Percentiles rank a stretch among this genome's conserved stretches.
Conservation (phyloP, 306 rosid species). For the Quercus cerris region DNA sequence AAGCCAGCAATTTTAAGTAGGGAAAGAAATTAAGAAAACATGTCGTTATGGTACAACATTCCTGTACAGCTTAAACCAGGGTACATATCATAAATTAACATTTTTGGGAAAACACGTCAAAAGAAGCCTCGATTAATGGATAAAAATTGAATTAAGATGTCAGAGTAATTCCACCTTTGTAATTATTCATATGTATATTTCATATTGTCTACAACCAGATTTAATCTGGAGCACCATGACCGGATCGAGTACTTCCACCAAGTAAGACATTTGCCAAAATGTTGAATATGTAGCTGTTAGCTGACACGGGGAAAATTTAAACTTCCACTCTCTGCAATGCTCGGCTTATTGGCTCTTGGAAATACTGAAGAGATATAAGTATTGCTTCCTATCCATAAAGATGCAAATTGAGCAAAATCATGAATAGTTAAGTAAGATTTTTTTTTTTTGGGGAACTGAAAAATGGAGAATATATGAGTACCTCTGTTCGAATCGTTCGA, state of each 20-base stretch:
- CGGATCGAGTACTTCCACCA: neutral
- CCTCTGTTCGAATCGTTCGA: slow-evolving; percentile 98
- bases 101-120: neutral
- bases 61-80: neutral
- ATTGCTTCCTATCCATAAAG: slow-evolving; percentile 72
- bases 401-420: slow-evolving; percentile 12
- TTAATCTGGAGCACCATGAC: neutral
- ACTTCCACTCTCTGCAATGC: slow-evolving; percentile 44
- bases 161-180: neutral
- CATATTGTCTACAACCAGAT: neutral
- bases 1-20: neutral
- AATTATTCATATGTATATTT: neutral
- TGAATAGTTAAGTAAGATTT: neutral
- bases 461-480: slow-evolving; percentile 18
- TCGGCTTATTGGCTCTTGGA: slow-evolving; percentile 79
- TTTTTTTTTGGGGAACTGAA: neutral
- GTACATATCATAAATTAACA: neutral
- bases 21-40: neutral
- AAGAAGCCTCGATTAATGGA: neutral
- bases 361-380: slow-evolving; percentile 85
- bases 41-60: neutral
- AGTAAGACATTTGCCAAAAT: neutral
- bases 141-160: neutral
- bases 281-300: neutral
- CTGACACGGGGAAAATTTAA: slow-evolving; percentile 4